phyloP scores from a whole-genome alignment of 345 rosid genomes.

The Pistacia vera region DNA sequence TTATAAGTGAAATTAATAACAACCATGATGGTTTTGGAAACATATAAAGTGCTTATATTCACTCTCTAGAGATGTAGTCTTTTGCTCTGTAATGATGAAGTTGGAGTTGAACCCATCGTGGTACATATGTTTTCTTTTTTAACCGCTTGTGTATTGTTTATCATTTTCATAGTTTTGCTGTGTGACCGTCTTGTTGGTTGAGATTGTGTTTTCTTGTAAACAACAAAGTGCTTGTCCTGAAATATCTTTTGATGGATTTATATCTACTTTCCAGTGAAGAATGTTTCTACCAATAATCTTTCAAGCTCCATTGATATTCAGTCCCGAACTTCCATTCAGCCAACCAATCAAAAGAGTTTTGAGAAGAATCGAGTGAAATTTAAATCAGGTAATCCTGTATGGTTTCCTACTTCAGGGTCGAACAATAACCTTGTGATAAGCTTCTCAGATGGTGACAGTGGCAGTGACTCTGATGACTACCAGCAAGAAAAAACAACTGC shows the following conservation, averaged over 20 bases:
- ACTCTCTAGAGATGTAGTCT: neutral
- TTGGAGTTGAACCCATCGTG: neutral
- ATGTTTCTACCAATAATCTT: conserved; percentile 27
- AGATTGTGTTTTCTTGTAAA: neutral
- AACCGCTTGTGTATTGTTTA: neutral
- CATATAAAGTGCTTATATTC: neutral
- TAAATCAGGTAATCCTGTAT: conserved; percentile 42
- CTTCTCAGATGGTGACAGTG: conserved; percentile 88
- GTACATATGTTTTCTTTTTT: neutral
- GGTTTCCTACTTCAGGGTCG: conserved; percentile 38
- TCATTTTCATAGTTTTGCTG: conserved; percentile 1
- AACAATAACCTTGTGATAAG: conserved; percentile 77
- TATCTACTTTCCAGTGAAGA: conserved; percentile 43
- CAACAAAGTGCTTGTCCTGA: neutral
- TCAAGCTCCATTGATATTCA: conserved; percentile 28
- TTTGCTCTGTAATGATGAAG: neutral
- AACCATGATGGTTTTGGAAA: neutral
- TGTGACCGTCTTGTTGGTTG: neutral
- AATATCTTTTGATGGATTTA: neutral
- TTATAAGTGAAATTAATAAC: neutral
- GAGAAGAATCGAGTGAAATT: conserved; percentile 46
- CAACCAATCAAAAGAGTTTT: conserved; percentile 39
- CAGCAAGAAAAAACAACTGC: conserved; percentile 26
- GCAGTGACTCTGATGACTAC: conserved; percentile 67
- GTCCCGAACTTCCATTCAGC: conserved; percentile 28